These are phyloP conservation scores for Boletus barrowsii DNA, from an alignment of 768 basidiomycete genomes.

Conservation along the genomic window DNA sequence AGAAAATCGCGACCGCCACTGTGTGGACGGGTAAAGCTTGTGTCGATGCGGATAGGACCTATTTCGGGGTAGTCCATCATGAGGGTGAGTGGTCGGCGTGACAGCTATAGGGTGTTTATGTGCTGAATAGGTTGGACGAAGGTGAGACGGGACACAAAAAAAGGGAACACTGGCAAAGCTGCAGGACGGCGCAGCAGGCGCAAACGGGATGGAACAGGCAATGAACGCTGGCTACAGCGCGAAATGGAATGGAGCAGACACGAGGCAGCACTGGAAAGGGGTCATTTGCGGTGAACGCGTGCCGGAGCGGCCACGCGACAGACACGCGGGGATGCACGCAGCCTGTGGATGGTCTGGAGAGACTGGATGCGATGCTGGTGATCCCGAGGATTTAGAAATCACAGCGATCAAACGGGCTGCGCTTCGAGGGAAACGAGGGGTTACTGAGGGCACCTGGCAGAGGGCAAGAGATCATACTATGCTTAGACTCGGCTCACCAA, in stretches of 20 bases:
- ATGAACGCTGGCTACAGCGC: slow-evolving; percentile 12
- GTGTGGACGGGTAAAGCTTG: slow-evolving; percentile 26
- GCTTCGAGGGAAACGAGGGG: too few species aligned
- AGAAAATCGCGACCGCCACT: slow-evolving; percentile 29
- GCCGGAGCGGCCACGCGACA: slow-evolving; percentile 12
- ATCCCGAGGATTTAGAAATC: background rate
- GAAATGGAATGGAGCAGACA: slow-evolving; percentile 22
- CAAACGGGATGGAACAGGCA: slow-evolving; percentile 23
- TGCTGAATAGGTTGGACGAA: background rate
- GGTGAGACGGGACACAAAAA: background rate
- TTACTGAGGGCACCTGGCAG: too few species aligned
- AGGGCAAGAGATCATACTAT: too few species aligned
- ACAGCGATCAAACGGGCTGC: too few species aligned
- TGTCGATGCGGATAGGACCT: slow-evolving; percentile 27
- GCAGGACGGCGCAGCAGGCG: slow-evolving; percentile 22
- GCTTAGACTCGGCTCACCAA: background rate
- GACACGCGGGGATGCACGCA: background rate
- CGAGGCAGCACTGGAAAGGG: slow-evolving; percentile 32
- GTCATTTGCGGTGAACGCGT: slow-evolving; percentile 17
- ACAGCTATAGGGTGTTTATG: background rate
- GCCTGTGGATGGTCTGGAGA: background rate
- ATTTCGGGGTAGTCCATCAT: slow-evolving; percentile 29
- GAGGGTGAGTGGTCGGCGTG: background rate
- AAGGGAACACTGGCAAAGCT: background rate
- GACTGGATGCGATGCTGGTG: background rate